Evolutionary conservation across 2,329 filamentous ascomycete genomes (phyloP), one percentile per base, ranked within the genome.

Genomic region (Grosmannia serpens): DNA sequence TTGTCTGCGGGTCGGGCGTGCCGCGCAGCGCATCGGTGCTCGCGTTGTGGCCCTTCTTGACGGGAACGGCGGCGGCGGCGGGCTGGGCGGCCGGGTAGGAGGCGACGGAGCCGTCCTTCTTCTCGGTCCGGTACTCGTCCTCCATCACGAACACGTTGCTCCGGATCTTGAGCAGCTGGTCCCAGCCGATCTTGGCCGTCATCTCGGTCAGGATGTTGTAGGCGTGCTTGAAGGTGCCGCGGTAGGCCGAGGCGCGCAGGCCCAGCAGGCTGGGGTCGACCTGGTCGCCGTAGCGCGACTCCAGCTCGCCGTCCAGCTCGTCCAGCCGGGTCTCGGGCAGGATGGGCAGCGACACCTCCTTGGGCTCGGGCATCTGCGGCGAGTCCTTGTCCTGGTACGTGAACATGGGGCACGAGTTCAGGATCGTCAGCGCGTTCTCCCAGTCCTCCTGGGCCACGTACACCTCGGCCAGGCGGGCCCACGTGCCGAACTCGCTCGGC

Each of bases 121-220:
- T 89, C 73, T 97, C 94, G 59, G 86, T 88, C 54, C 94, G 85
- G 70, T 99, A 99, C 71, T 99, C 94, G 68, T 99, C 94, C 70
- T 99, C 94, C 94, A 99, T 99, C 54, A 99, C 94, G 66, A 99
- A 99, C 1, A 99, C 94, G 62, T 92, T 91, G 74, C 92, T 97
- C 65, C 94, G 83, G 67, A 95, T 96, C 72, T 90, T 95, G 56
- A 99, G 77, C 26, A 99, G 79, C 69, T 96, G 90, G 66, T 99
- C 94, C 94, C 94, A 99, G 46, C 94, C 94, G 66, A 99, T 96
- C 72, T 94, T 92, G 61, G 90, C 87, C 0, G 92, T 95, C 77
- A 99, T 92, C 70, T 96, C 92, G 0, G 94, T 97, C 62, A 99
- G 77, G 38, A 99, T 87, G 63, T 86, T 86, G 74, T 99, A 99